Percentiles rank a stretch among this genome's conserved stretches.
phyloP scores from a whole-genome alignment of 208 protist species.

The Vickermania ingenoplastis region DNA sequence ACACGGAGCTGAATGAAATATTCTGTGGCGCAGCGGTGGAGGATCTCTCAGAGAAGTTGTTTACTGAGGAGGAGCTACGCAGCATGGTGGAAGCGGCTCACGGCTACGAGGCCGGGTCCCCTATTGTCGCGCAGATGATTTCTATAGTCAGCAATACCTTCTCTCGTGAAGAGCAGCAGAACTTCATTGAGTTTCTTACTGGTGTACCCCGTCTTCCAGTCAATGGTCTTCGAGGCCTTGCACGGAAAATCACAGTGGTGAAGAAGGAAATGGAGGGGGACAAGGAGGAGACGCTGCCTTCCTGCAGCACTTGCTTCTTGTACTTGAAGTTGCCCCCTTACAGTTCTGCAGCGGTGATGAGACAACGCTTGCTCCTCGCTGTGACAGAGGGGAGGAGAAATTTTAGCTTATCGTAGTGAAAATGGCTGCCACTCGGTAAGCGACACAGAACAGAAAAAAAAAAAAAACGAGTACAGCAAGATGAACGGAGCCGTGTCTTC shows the following conservation, averaged over 20 bases:
- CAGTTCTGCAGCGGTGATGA: slow-evolving; percentile 54
- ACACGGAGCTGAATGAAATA: slow-evolving; percentile 41
- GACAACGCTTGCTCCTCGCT: slow-evolving; percentile 52
- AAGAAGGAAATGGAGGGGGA: slow-evolving; percentile 68
- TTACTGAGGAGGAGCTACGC: slow-evolving; percentile 51
- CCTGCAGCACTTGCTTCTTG: slow-evolving; percentile 88
- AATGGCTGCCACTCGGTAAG: background rate
- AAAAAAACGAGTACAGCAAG: too few relatives aligned
- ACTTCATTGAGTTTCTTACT: slow-evolving; percentile 89
- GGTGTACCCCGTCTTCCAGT: slow-evolving; percentile 69
- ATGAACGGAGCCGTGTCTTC: too few relatives aligned
- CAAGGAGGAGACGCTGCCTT: slow-evolving; percentile 70
- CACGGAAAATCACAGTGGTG: slow-evolving; percentile 69
- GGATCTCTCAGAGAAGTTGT: slow-evolving; percentile 28
- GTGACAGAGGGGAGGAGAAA: slow-evolving; percentile 78
- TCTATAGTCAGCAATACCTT: slow-evolving; percentile 64
- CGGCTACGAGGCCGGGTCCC: slow-evolving; percentile 62
- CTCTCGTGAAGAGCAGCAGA: slow-evolving; percentile 40
- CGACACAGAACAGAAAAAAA: background rate
- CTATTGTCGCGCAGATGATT: slow-evolving; percentile 58
- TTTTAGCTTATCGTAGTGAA: slow-evolving; percentile 70
- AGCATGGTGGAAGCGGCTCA: slow-evolving; percentile 50
- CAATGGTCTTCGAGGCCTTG: slow-evolving; percentile 64
- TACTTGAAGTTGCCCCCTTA: slow-evolving; percentile 90
- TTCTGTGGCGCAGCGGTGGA: slow-evolving; percentile 32